A percentile compares a stretch with the other conserved stretches of the same genome.
Evolutionary conservation across 768 basidiomycete genomes (phyloP).

Genomic region (Auriscalpium microsporum): DNA sequence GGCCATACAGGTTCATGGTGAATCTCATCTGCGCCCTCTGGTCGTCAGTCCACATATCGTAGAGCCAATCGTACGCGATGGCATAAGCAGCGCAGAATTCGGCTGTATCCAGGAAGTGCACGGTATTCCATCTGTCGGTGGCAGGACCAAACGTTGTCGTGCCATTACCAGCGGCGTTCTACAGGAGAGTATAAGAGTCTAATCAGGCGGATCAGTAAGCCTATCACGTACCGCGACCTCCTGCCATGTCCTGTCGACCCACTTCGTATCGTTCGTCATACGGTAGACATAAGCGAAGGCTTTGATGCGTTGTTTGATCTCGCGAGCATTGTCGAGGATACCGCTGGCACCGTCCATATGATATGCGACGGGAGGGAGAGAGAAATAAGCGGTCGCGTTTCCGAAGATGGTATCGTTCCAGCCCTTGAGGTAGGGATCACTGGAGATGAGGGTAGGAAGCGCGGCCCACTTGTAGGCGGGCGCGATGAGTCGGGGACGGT

Average conservation of each 20-base stretch:
- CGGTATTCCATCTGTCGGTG: constrained; percentile 70
- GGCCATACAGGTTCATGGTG: constrained; percentile 72
- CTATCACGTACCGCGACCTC: constrained; percentile 67
- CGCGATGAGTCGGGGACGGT: constrained; percentile 88
- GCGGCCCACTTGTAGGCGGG: constrained; percentile 87
- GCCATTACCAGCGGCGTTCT: constrained; percentile 74
- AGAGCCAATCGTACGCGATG: constrained; percentile 94
- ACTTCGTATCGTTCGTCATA: constrained; percentile 87
- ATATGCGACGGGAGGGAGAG: constrained; percentile 59
- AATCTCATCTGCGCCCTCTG: constrained; percentile 63
- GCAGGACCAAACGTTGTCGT: constrained; percentile 56
- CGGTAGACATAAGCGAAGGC: constrained; percentile 86
- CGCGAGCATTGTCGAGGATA: constrained; percentile 84
- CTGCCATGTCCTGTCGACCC: constrained; percentile 76
- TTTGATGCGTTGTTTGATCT: constrained; percentile 87
- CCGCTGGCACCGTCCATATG: constrained; percentile 77
- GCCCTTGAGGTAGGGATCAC: constrained; percentile 73
- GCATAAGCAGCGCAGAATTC: constrained; percentile 85
- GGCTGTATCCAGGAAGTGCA: constrained; percentile 89
- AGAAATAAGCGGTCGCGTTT: constrained; percentile 75
- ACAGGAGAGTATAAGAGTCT: neutral
- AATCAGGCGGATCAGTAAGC: neutral
- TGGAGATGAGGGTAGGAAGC: constrained; percentile 65
- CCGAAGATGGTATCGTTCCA: constrained; percentile 91
- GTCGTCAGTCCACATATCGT: constrained; percentile 69